phyloP scores from a whole-genome alignment of 441 rosid genomes.

The Cnidoscolus chayamansa region DNA sequence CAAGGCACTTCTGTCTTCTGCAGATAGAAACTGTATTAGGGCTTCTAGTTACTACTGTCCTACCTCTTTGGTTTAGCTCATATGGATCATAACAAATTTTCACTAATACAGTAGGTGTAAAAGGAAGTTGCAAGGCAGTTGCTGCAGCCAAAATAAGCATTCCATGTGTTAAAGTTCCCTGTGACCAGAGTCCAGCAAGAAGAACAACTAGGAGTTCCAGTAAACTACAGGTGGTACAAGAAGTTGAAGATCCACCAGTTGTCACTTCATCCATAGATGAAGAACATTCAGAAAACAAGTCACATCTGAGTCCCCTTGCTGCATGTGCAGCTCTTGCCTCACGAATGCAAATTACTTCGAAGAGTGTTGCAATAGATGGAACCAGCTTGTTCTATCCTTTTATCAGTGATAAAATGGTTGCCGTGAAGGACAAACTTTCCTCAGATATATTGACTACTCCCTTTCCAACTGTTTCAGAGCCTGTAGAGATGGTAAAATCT shows the following conservation, averaged over 20 bases:
- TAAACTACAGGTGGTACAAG: not conserved
- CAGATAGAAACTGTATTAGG: not conserved
- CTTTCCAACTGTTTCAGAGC: not conserved
- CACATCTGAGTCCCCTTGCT: constrained; percentile 5
- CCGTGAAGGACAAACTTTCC: not conserved
- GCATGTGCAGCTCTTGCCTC: constrained; percentile 12
- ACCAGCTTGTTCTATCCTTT: not conserved
- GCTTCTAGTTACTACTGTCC: not conserved
- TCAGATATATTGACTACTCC: not conserved
- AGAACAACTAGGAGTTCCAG: not conserved
- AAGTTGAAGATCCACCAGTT: not conserved
- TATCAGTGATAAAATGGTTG: not conserved
- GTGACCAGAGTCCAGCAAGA: not conserved
- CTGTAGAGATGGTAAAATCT: not conserved
- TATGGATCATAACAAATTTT: not conserved
- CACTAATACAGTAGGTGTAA: too few relatives aligned
- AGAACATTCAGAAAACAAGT: constrained; percentile 5
- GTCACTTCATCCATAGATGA: not conserved
- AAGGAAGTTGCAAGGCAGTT: too few relatives aligned
- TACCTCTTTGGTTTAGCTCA: not conserved
- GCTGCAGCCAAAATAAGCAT: not conserved
- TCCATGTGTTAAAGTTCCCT: not conserved
- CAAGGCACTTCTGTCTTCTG: too few relatives aligned
- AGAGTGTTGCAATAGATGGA: not conserved
- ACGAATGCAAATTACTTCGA: constrained; percentile 3